Evolutionary conservation across 192 early-diverging fungal genomes (phyloP), one percentile per base, ranked within the genome.

Genomic region (Piromyces sp.): DNA sequence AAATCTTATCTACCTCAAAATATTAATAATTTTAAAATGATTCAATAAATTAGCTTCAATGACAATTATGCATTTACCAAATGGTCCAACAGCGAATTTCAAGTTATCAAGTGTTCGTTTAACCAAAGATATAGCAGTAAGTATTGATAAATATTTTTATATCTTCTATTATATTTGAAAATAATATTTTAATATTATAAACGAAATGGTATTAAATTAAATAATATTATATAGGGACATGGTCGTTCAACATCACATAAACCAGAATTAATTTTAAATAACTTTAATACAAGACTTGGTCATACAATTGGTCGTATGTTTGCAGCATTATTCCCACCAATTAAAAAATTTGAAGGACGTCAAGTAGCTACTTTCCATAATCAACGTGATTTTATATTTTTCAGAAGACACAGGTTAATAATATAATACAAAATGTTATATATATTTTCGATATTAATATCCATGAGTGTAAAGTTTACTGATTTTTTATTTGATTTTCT

Each of bases 311-410:
- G 96, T 30, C 90, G 96, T 37, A 94, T 96, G 93, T 95, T 99
- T 89, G 94, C 96, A 38, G 88, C 98, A 19, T 86, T 99, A 80
- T 96, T 99, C 85, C 98, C 98, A n/a, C 96, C 96, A 81, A 93
- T 96, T 9, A 96, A 96, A 15, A 94, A 99, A 86, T 99, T 99
- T 84, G 88, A 95, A 83, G 96, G 96, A 14, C 87, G 98, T 79
- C 96, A 98, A 85, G 96, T 92, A 30, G 94, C 91, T 14, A 99
- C 98, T 6, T 94, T 99, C 85, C 98, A 99, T 85, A 99, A 99
- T 87, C 98, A 99, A 87, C 95, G 98, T 78, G 98, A 99, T 86
- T 99, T 97, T 84, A 98, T 99, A 82, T 99, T 99, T 85, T 97
- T 99, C 84, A 88, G 98, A 83, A 91, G 97, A 42, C 98, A 99